Evolutionary conservation across 495 filamentous ascomycete species (phyloP), one percentile per base, ranked within the genome.

Genomic region (Tuber indicum): DNA sequence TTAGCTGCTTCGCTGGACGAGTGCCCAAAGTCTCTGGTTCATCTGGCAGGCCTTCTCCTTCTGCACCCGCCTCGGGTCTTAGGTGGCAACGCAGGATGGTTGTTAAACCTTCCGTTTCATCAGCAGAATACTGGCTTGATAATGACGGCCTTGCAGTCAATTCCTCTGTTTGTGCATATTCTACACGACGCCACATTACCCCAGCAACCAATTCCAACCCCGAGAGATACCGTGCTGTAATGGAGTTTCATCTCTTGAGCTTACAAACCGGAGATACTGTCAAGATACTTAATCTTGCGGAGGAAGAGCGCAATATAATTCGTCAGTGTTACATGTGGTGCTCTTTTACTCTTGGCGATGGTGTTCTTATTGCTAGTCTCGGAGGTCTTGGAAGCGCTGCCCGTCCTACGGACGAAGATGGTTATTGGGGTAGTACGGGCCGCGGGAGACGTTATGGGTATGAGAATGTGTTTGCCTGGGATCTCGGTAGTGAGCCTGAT

Each of bases 111-210:
- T 26, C 49, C 10, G 80, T 73, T 66, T 72, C 74, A 10, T 21
- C 12, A 17, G 74, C 79, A 17, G 75, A 81, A 44, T 82, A 83
- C 73, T 82, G 74, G 77, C 79, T 81, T 21, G 81, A 82, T 45
- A 82, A 82, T 41, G 81, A 82, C 23, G 81, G 81, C 16, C 52
- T 82, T 23, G 49, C 74, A n/a, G 72, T 82, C 47, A 83, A 80
- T 32, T 74, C 77, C 47, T 75, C 77, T 1, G 66, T 82, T n/a
- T 42, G 82, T 12, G 81, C 77, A 26, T 82, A 83, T 66, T 73
- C 81, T 16, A 83, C 81, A 26, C 72, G 81, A 21, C 74, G 81
- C 16, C 81, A 82, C n/a, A 75, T 80, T 23, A 71, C 58, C 21
- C 77, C 81, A 7, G 58, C 58, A 8, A 36, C 58, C 4, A 19